Evolutionary conservation across 1,284 basidiomycete genomes (phyloP), one percentile per base, ranked within the genome.

Genomic region (Mrakiaceae sp.): DNA sequence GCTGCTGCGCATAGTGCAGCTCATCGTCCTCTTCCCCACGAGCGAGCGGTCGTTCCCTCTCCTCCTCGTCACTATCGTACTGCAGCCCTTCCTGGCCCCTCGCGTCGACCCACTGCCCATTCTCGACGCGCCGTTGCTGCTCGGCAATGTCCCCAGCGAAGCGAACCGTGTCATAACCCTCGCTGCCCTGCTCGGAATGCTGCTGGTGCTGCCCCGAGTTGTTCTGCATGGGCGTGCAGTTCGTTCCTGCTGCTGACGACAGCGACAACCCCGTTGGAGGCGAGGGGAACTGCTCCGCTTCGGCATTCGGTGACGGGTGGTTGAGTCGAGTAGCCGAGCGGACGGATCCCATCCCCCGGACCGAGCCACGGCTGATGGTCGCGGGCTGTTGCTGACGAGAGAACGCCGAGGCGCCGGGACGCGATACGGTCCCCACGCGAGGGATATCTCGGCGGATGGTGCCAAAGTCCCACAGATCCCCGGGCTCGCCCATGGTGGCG

Each of bases 401-500:
- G 53, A 48, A 59, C 43, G 58, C 50, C 57, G 49, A 66, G 59
- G 43, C 51, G 2, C 11, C n/a, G 57, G 47, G 43, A 5, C 69
- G 67, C 47, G 60, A 56, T 11, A 71, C 50, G 4, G 71, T 71
- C 0, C 64, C 70, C 67, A 1, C 67, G 47, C 58, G 49, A 14
- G 68, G 68, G 16, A 70, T 64, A 0, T 69, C 68, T 50, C 89
- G 85, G 66, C 87, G 85, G 59, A 93, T 84, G 12, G 90, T 93
- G 39, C 90, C 88, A 79, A 96, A 97, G 75, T 96, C 93, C 93
- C 93, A 97, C 42, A 95, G 78, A 69, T 93, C 91, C 67, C 94
- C 90, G 6, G 82, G 80, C 67, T 90, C 88, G 49, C 80, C 81
- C 79, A 40, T 77, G 73, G 59, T 80, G 78, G 55, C 82, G 90